These are phyloP conservation scores for Neurospora sp. DNA, from an alignment of 495 filamentous ascomycete species.

Conservation along the genomic window DNA sequence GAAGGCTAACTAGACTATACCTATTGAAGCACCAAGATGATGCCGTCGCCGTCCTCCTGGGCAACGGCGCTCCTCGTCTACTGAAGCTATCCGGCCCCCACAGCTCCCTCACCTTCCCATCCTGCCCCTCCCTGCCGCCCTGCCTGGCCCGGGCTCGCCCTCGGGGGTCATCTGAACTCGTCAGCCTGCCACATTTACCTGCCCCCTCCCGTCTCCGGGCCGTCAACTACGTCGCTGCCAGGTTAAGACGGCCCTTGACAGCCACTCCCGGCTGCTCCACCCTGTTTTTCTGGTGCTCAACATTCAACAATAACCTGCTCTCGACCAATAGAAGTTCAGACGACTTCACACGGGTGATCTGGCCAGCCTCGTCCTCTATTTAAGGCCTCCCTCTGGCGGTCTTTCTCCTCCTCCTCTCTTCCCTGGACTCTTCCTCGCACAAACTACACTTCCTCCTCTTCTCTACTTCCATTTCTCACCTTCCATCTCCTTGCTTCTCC, in stretches of 20 bases:
- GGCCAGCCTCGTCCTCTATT: not conserved
- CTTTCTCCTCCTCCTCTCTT: not conserved
- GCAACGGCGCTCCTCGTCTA: not conserved
- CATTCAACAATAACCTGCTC: constrained; percentile 3
- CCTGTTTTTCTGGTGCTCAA: not conserved
- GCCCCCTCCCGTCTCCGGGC: not conserved
- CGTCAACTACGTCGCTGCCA: not conserved
- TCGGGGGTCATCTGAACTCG: not conserved
- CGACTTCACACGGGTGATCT: not conserved
- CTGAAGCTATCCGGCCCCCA: not conserved
- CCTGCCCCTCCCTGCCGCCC: not conserved
- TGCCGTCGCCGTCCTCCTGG: not conserved
- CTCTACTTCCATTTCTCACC: not conserved
- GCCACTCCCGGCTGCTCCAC: constrained; percentile 6
- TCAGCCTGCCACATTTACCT: not conserved
- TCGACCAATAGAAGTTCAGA: not conserved
- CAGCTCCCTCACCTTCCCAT: not conserved
- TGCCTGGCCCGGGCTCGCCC: not conserved
- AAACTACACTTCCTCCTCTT: not conserved
- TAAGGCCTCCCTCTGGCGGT: not conserved
- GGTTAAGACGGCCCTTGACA: not conserved
- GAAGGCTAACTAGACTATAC: not conserved
- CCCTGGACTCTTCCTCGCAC: not conserved
- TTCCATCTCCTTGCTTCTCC: not conserved
- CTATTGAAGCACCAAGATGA: not conserved